These are phyloP conservation scores for Metschnikowia borealis DNA, from an alignment of 805 yeast genomes.

Conservation along the genomic window DNA sequence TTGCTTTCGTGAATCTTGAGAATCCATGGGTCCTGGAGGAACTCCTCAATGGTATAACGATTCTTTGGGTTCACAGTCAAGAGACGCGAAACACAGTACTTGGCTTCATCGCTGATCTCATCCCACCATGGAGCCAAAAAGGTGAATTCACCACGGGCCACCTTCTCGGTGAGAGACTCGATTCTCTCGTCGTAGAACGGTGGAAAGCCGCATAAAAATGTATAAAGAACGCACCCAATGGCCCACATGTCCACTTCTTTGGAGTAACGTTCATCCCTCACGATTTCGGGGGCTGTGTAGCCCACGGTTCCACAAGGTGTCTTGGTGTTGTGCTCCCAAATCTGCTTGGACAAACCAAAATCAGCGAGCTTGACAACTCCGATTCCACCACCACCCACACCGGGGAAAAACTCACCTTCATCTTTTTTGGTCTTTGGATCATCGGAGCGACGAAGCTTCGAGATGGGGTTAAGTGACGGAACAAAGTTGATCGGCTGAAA, in stretches of 20 bases:
- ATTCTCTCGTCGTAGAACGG: conserved; percentile 74
- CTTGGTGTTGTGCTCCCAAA: conserved; percentile 42
- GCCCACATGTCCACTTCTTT: conserved; percentile 75
- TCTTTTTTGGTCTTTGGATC: conserved; percentile 53
- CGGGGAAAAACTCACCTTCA: conserved; percentile 53
- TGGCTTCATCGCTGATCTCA: conserved; percentile 69
- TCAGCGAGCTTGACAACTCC: conserved; percentile 66
- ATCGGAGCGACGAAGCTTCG: conserved; percentile 48
- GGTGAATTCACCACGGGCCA: conserved; percentile 66
- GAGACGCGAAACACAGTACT: conserved; percentile 60
- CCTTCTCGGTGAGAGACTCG: conserved; percentile 58
- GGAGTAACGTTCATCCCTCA: conserved; percentile 51
- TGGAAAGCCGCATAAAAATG: conserved; percentile 68
- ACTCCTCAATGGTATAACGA: conserved; percentile 64
- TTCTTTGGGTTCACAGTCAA: conserved; percentile 65
- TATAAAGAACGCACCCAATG: conserved; percentile 65
- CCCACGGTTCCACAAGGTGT: conserved; percentile 79
- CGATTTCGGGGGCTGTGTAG: conserved; percentile 69
- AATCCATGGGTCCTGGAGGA: conserved; percentile 70
- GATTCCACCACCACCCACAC: conserved; percentile 60
- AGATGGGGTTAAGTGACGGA: conserved; percentile 40
- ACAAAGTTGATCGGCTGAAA: conserved; percentile 52
- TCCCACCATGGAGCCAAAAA: conserved; percentile 88
- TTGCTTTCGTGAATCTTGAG: conserved; percentile 12
- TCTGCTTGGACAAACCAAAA: conserved; percentile 63